Percentiles rank a stretch among this genome's conserved stretches.
These are phyloP conservation scores for Croton laevigatus DNA, from an alignment of 441 rosid species.

Conservation along the genomic window DNA sequence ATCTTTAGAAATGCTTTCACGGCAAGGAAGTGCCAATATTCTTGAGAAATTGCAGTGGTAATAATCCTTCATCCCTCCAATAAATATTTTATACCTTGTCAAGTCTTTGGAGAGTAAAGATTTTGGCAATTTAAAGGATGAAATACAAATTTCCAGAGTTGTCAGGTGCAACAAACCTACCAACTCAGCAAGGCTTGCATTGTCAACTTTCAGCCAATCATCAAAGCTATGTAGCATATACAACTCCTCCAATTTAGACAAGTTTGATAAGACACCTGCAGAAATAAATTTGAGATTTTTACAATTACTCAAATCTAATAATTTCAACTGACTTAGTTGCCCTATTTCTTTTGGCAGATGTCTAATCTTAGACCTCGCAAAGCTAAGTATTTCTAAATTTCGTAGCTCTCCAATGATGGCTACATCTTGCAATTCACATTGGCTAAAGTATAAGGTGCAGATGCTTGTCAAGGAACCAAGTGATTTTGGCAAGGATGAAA, in stretches of 20 bases:
- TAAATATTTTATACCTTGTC: neutral
- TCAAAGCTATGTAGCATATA: no score
- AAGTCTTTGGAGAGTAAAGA: neutral
- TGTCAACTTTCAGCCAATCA: conserved; percentile 11
- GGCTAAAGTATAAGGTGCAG: conserved; percentile 16
- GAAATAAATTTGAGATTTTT: conserved; percentile 4
- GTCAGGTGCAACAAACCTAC: neutral
- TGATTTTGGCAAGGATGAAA: no score
- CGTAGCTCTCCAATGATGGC: conserved; percentile 15
- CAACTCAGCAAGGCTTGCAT: conserved; percentile 17
- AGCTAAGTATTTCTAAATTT: conserved; percentile 17
- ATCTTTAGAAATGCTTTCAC: neutral
- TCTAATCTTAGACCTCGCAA: neutral
- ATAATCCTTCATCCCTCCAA: neutral
- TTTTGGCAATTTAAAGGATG: neutral
- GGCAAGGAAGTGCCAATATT: neutral
- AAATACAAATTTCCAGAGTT: neutral
- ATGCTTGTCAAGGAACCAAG: conserved; percentile 7
- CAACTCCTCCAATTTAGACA: no score
- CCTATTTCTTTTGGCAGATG: conserved; percentile 1
- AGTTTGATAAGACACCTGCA: conserved; percentile 4
- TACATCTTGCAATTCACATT: conserved; percentile 1
- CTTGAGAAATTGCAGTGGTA: neutral
- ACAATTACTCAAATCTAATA: conserved; percentile 6
- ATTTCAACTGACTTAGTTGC: conserved; percentile 7